Conservation (phyloP, 2,329 filamentous ascomycete genomes). For the Aspergillus ustus region DNA sequence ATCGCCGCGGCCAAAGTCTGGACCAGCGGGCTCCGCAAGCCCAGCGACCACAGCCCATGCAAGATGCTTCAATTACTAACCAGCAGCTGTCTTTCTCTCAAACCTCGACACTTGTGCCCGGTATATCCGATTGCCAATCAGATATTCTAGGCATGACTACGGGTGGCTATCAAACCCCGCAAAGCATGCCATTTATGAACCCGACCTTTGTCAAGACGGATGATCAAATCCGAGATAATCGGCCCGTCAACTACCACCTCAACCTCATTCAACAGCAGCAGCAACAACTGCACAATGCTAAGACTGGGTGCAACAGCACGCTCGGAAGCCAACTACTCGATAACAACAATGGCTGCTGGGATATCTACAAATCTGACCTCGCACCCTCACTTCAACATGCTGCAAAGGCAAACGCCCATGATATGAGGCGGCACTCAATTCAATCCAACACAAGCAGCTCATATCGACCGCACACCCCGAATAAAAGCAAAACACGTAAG, state of each 20-base stretch:
- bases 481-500: slow-evolving; percentile 65
- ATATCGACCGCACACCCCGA: slow-evolving; percentile 65
- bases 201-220: slow-evolving; percentile 26
- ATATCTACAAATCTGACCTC: slow-evolving; percentile 30
- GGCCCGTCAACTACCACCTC: slow-evolving; percentile 30
- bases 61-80: slow-evolving; percentile 60
- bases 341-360: slow-evolving; percentile 33
- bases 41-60: slow-evolving; percentile 51
- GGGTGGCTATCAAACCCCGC: slow-evolving; percentile 43
- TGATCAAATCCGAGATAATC: slow-evolving; percentile 20
- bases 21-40: slow-evolving; percentile 69
- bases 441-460: slow-evolving; percentile 43
- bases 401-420: slow-evolving; percentile 27
- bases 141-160: slow-evolving; percentile 37
- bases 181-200: slow-evolving; percentile 28
- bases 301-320: slow-evolving; percentile 23
- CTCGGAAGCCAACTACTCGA: slow-evolving; percentile 29
- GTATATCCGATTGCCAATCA: slow-evolving; percentile 33
- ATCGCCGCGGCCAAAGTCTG: slow-evolving; percentile 84
- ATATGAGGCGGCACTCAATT: slow-evolving; percentile 42
- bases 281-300: slow-evolving; percentile 30
- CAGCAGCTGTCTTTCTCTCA: slow-evolving; percentile 49
- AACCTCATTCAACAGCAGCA: slow-evolving; percentile 39
- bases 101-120: slow-evolving; percentile 33
- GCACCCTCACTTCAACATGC: slow-evolving; percentile 29